Evolutionary conservation across 2,329 filamentous ascomycete genomes (phyloP), one percentile per base, ranked within the genome.

Genomic region (Neonectria faginata): DNA sequence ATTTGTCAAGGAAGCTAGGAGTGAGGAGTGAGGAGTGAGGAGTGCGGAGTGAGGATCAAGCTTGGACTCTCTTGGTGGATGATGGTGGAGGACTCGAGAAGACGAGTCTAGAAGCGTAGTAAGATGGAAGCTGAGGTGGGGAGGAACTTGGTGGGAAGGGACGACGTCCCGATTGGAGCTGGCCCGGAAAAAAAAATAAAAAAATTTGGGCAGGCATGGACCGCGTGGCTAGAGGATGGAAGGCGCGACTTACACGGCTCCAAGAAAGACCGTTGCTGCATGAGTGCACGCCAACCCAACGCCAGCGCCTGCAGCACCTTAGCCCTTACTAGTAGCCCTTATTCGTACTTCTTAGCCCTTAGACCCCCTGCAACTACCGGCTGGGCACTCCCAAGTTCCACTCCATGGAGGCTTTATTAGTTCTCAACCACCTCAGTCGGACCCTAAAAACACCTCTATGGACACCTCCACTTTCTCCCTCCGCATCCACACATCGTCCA

Each of bases 381-480:
- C 33, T 12, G 33, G 14, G 25, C 33, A 31, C 29, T 31, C 7
- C 29, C 29, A 10, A 31, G 29, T 31, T 31, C 29, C 29, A 31
- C 29, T 31, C 8, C 9, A 10, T 10, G 29, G 12, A 12, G 33
- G 33, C 33, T 36, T 42, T 27, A n/a, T n/a, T n/a, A n/a, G n/a
- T n/a, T n/a, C n/a, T 36, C 18, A 22, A 25, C 25, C 52, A 53
- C 20, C 29, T 20, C 27, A 4, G 1, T 25, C 25, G 25, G 25
- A 25, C 25, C 25, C 25, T 25, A 25, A 25, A 31, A 44, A 33
- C 55, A 64, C 62, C 62, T 60, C 55, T 60, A 56, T 52, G 57
- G 62, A 36, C 52, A 64, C 52, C 33, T 52, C 56, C 62, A 64
- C 61, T 50, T 51, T 52, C 39, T 64, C 56, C 18, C 33, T 60